Percentiles rank a stretch among this genome's conserved stretches.
phyloP scores from a whole-genome alignment of 441 rosid genomes.

The Bruguiera hainesii region DNA sequence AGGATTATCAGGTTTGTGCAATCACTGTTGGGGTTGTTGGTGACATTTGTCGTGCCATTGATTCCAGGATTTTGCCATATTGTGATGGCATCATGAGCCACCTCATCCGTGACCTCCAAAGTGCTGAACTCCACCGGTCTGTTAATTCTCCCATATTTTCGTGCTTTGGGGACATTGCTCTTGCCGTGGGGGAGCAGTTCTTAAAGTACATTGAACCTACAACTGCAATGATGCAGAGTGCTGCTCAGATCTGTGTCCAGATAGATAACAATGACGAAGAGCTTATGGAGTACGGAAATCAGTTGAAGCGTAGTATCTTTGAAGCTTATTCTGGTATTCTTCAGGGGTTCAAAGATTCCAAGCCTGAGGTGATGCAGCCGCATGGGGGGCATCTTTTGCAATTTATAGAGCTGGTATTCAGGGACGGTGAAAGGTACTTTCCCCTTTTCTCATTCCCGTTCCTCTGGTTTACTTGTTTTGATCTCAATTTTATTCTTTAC shows the following conservation, averaged over 20 bases:
- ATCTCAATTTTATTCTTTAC: neutral
- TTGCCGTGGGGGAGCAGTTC: constrained; percentile 81
- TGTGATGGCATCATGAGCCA: constrained; percentile 88
- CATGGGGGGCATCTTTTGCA: constrained; percentile 80
- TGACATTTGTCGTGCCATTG: constrained; percentile 87
- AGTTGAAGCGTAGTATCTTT: constrained; percentile 78
- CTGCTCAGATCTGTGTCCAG: constrained; percentile 68
- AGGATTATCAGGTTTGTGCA: constrained; percentile 90
- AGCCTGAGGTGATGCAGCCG: constrained; percentile 74
- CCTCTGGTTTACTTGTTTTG: no score
- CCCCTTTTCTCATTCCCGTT: neutral
- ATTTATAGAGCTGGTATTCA: constrained; percentile 71
- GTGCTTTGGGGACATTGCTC: constrained; percentile 90
- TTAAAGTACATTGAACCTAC: constrained; percentile 61
- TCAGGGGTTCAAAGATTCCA: constrained; percentile 80
- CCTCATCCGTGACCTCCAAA: constrained; percentile 70
- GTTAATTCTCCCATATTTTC: constrained; percentile 94
- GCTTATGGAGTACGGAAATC: constrained; percentile 78
- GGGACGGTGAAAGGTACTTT: constrained; percentile 60
- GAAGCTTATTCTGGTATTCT: constrained; percentile 95
- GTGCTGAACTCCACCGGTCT: constrained; percentile 74
- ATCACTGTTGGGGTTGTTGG: constrained; percentile 91
- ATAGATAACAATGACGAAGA: constrained; percentile 71
- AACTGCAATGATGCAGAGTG: constrained; percentile 71
- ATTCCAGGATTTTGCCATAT: constrained; percentile 65